Conservation (phyloP, 148 eudicot genomes). For the Rhododendron ovatum region DNA sequence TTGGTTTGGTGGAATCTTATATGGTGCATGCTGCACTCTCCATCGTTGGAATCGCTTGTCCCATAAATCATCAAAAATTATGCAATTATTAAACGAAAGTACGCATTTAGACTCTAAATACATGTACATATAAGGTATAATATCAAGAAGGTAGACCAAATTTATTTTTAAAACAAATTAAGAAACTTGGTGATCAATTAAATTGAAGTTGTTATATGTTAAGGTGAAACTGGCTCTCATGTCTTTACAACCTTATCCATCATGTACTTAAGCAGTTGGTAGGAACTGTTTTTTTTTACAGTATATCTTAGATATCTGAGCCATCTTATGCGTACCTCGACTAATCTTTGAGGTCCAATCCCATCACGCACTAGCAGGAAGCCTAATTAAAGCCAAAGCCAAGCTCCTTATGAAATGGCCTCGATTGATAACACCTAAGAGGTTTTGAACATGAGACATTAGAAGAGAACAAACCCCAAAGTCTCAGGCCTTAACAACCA, state of each 20-base stretch:
- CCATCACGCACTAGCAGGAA: too few species aligned
- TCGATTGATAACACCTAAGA: too few species aligned
- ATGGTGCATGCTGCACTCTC: slow-evolving; percentile 9
- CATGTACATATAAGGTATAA: neutral
- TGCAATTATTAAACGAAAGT: neutral
- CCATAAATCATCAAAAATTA: slow-evolving; percentile 10
- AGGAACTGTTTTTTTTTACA: neutral
- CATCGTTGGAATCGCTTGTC: slow-evolving; percentile 1
- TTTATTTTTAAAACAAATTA: neutral
- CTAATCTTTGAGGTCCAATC: too few species aligned
- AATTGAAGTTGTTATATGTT: neutral
- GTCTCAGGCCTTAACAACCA: too few species aligned
- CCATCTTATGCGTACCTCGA: too few species aligned
- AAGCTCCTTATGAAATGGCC: too few species aligned
- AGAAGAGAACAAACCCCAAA: too few species aligned
- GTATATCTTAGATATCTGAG: too few species aligned
- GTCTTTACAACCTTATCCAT: neutral
- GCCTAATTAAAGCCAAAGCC: too few species aligned
- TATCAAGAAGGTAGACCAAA: neutral
- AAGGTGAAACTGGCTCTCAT: neutral
- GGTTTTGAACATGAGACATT: too few species aligned
- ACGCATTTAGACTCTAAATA: neutral
- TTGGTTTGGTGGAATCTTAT: slow-evolving; percentile 14
- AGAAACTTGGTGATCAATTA: neutral
- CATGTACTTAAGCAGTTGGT: neutral